Conservation (phyloP, 495 filamentous ascomycete genomes). For the Penicillium simplicissimum region DNA sequence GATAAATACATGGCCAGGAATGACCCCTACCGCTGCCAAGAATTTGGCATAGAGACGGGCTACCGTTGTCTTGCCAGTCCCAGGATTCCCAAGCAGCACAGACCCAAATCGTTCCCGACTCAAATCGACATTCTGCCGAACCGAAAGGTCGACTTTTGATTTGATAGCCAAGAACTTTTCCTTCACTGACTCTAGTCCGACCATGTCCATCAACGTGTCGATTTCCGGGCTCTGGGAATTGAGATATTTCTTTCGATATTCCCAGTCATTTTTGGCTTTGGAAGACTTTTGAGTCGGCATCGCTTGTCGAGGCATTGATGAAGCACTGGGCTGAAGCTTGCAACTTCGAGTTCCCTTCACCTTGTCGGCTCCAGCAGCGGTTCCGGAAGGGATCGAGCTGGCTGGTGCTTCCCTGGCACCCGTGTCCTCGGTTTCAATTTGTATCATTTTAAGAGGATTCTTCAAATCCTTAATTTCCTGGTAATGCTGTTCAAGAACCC, state of each 20-base stretch:
- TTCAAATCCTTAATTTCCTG: conserved; percentile 38
- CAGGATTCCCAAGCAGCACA: conserved; percentile 75
- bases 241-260: conserved; percentile 61
- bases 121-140: conserved; percentile 59
- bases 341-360: background rate
- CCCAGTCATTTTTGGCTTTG: conserved; percentile 57
- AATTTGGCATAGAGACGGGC: conserved; percentile 76
- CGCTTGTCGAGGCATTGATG: background rate
- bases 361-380: background rate
- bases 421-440: background rate
- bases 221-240: no score
- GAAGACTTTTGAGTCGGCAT: conserved; percentile 20
- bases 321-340: background rate
- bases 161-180: conserved; percentile 63
- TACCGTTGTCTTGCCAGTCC: conserved; percentile 83
- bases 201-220: no score
- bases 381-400: background rate
- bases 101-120: conserved; percentile 61
- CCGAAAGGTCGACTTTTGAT: conserved; percentile 59
- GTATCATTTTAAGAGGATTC: background rate
- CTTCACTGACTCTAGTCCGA: conserved; percentile 74
- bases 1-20: conserved; percentile 53
- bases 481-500: conserved; percentile 46
- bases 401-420: background rate
- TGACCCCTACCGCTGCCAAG: conserved; percentile 58